Base-by-base conservation (phyloP, 2,329 filamentous ascomycete genomes). In the Sclerotinia minor region DNA sequence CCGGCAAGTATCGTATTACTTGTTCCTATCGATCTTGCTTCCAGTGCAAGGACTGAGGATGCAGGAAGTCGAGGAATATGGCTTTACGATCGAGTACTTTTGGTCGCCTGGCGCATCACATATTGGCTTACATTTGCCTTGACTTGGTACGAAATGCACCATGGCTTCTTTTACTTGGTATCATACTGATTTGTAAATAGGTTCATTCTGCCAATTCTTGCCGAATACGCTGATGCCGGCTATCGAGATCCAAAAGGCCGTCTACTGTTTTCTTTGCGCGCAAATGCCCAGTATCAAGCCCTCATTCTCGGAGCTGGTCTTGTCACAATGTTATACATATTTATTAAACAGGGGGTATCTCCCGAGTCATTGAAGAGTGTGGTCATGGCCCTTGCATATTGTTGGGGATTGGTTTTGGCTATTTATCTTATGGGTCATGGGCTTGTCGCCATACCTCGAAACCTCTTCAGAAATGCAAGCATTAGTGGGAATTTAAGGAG, bases 341-440 rank as follows among this genome's bases (percentile, higher is more conserved):
- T 95, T 71, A 82, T 92, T 71, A 88, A 88, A 45, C 92, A 92
- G 76, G 91, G 91, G 1, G 88, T 92, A 73, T 85, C 88, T 35
- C 85, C 90, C 69, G 83, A 82, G 2, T 90, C 89, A 0, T 83
- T 98, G 73, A 97, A 96, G 80, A 89, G 87, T 47, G 82, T 96
- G 52, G 84, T 96, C 71, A 97, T 99, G 92, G 94, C 95, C 19
- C 82, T 98, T 69, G 92, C 94, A 49, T 99, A 99, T 79, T 92
- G 92, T 69, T 98, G 94, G 91, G 93, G 94, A 74, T 81, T 99
- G 73, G 84, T 94, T 5, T 83, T 98, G 64, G 95, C 94, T 57
- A 97, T 99, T 70, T 98, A 97, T 76, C 84, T 99, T 52, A 98
- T 99, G 94, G 95, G 95, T 8, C 95, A 99, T 78, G 95, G 95